A percentile compares a stretch with the other conserved stretches of the same genome.
Evolutionary conservation across 164 flowering plant species (phyloP).

Genomic region (Echeveria elegans): DNA sequence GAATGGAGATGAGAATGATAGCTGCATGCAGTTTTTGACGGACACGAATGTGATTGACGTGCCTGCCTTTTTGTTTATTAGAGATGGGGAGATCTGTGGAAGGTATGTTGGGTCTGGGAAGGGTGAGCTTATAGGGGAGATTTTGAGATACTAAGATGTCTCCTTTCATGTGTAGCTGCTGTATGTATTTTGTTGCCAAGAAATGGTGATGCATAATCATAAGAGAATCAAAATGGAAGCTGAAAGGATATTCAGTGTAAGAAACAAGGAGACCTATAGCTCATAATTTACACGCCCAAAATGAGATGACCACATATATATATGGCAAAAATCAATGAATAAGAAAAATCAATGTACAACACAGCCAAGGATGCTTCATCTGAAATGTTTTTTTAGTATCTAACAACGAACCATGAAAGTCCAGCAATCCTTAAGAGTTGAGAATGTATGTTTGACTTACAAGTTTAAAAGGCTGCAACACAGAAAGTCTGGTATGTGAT

Average conservation of each 20-base stretch:
- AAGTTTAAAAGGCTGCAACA: neutral
- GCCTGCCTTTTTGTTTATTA: conserved; percentile 86
- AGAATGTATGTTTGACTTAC: neutral
- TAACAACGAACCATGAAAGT: neutral
- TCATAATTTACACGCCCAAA: too few relatives aligned
- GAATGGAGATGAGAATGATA: conserved; percentile 84
- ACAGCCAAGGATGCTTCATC: too few relatives aligned
- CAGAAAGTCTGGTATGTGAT: neutral
- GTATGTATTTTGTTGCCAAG: conserved; percentile 34
- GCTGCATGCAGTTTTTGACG: conserved; percentile 79
- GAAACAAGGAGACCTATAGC: too few relatives aligned
- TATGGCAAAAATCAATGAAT: too few relatives aligned
- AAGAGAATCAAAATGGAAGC: neutral
- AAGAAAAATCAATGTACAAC: too few relatives aligned
- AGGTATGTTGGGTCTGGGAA: conserved; percentile 72
- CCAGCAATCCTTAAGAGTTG: neutral
- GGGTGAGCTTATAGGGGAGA: conserved; percentile 92
- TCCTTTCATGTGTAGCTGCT: conserved; percentile 34
- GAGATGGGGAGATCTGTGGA: conserved; percentile 61
- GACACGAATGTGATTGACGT: conserved; percentile 94
- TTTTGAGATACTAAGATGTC: conserved; percentile 63
- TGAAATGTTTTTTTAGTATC: too few relatives aligned
- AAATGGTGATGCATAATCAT: neutral
- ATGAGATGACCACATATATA: too few relatives aligned
- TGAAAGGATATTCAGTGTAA: too few relatives aligned